Evolutionary conservation across 306 rosid genomes (phyloP).

Genomic region (Spatholobus suberectus): DNA sequence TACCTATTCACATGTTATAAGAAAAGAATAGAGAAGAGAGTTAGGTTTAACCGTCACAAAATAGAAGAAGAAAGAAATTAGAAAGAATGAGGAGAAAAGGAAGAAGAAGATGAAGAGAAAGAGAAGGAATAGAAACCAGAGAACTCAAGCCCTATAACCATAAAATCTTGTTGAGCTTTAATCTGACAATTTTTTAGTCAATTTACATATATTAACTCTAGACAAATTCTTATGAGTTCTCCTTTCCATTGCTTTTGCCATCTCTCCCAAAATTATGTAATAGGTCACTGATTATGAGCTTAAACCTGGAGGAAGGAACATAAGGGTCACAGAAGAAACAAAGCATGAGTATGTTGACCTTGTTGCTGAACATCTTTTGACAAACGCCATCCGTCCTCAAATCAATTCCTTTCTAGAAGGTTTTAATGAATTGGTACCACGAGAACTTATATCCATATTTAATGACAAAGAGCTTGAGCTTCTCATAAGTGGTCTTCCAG

Average conservation of each 20-base stretch:
- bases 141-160: too few species aligned
- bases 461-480: conserved; percentile 98
- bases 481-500: conserved; percentile 99
- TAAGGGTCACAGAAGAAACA: conserved; percentile 95
- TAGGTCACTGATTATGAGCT: conserved; percentile 99
- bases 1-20: too few species aligned
- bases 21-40: too few species aligned
- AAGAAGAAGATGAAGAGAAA: too few species aligned
- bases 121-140: too few species aligned
- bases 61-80: too few species aligned
- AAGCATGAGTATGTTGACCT: conserved; percentile 99
- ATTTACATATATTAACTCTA: conserved; percentile 17
- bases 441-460: conserved; percentile 87
- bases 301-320: conserved; percentile 98
- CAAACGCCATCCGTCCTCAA: conserved; percentile 97
- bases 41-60: too few species aligned
- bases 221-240: conserved; percentile 23
- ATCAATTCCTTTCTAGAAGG: conserved; percentile 88
- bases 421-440: conserved; percentile 80
- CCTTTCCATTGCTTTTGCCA: conserved; percentile 36
- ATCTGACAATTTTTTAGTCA: neutral
- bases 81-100: too few species aligned
- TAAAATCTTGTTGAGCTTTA: conserved; percentile 18
- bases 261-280: conserved; percentile 31
- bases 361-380: conserved; percentile 93